Evolutionary conservation across 495 filamentous ascomycete species (phyloP).

Genomic region (Aspergillus taichungensis): DNA sequence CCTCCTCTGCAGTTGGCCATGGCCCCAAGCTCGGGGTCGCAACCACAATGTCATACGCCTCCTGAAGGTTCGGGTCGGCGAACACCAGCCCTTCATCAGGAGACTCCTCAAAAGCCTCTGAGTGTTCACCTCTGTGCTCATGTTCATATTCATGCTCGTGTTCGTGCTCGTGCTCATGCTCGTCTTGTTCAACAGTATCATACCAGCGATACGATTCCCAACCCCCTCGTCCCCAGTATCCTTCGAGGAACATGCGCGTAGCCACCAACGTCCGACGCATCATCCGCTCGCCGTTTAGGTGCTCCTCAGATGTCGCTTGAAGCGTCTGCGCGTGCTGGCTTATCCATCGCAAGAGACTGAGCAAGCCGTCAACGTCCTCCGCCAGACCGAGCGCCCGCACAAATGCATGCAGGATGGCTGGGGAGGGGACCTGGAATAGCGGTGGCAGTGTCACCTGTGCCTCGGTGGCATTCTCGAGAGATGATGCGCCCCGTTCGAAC

Average conservation of each 20-base stretch:
- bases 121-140: background rate
- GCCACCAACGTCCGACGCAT: constrained; percentile 44
- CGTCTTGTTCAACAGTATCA: background rate
- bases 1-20: constrained; percentile 47
- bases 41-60: constrained; percentile 37
- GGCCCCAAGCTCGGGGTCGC: constrained; percentile 37
- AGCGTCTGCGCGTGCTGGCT: constrained; percentile 27
- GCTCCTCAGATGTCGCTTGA: constrained; percentile 29
- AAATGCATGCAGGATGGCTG: constrained; percentile 43
- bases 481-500: constrained; percentile 15
- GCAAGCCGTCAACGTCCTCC: constrained; percentile 40
- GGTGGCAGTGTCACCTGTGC: constrained; percentile 19
- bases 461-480: constrained; percentile 5
- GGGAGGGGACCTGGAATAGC: constrained; percentile 33
- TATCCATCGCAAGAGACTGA: constrained; percentile 48
- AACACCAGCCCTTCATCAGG: constrained; percentile 7
- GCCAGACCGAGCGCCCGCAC: constrained; percentile 42
- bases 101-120: constrained; percentile 10
- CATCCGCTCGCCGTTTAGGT: constrained; percentile 32
- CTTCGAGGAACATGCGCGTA: constrained; percentile 45
- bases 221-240: constrained; percentile 16
- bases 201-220: background rate
- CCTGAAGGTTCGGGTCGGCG: constrained; percentile 21
- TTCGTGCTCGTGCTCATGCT: background rate
- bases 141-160: background rate